Percentiles rank a stretch among this genome's conserved stretches.
phyloP scores from a whole-genome alignment of 225 moss, liverwort and hornwort species.

The Sphagnum contortum region DNA sequence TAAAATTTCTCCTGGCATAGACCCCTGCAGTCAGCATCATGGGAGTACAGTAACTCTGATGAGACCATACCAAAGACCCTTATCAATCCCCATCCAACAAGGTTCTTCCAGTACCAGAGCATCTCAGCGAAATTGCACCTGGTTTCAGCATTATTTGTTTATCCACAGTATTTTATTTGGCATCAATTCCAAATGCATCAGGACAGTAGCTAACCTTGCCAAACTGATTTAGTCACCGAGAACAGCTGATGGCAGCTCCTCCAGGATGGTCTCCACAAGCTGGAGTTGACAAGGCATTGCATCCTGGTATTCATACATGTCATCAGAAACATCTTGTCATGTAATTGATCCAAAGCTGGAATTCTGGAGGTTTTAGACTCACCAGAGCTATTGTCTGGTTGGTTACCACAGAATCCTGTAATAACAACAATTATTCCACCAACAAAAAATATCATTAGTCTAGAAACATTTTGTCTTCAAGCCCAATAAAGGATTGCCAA shows the following conservation, averaged over 20 bases:
- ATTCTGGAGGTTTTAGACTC: slow-evolving; percentile 11
- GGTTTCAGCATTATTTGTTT: not conserved
- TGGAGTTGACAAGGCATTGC: slow-evolving; percentile 97
- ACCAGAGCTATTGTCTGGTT: slow-evolving; percentile 83
- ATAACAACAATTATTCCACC: not conserved
- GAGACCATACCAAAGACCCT: not conserved
- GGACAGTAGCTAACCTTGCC: slow-evolving; percentile 52
- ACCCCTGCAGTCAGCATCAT: slow-evolving; percentile 50
- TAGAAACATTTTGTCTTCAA: too few species aligned
- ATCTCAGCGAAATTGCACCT: not conserved
- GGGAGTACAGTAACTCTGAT: not conserved
- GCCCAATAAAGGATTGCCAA: not conserved
- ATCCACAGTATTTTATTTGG: too few species aligned
- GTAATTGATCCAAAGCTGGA: not conserved
- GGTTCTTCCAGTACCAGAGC: not conserved
- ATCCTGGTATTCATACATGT: slow-evolving; percentile 82
- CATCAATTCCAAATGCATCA: too few species aligned
- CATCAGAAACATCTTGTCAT: not conserved
- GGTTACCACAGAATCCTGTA: slow-evolving; percentile 97
- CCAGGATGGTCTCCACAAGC: slow-evolving; percentile 94
- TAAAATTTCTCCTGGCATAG: slow-evolving; percentile 89
- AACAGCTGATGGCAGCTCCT: slow-evolving; percentile 72
- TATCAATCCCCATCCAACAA: not conserved
- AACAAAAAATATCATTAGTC: not conserved
- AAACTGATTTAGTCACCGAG: slow-evolving; percentile 55